These are phyloP conservation scores for Acidomyces sp. DNA, from an alignment of 495 filamentous ascomycete species.

Conservation along the genomic window DNA sequence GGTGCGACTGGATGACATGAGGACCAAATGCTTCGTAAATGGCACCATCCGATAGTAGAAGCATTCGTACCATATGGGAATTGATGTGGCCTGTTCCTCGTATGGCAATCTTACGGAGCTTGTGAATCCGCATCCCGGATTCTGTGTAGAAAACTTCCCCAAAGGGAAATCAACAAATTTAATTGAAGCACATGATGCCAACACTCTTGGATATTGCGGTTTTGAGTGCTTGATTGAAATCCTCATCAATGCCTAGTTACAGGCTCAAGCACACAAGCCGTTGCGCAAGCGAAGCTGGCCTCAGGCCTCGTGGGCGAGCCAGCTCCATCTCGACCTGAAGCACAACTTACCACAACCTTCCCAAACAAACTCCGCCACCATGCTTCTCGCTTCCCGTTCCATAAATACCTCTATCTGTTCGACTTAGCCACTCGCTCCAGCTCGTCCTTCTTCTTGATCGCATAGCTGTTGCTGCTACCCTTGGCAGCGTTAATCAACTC, in stretches of 20 bases:
- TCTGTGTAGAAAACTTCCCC: too few species aligned
- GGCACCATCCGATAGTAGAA: too few species aligned
- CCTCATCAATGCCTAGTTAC: slow-evolving; percentile 5
- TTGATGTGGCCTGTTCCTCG: too few species aligned
- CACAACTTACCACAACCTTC: background rate
- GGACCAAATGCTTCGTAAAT: too few species aligned
- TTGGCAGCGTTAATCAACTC: slow-evolving; percentile 99
- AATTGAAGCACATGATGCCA: too few species aligned
- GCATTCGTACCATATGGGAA: too few species aligned
- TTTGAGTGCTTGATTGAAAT: slow-evolving; percentile 11
- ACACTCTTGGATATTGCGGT: too few species aligned
- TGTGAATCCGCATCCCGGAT: too few species aligned
- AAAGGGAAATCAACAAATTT: too few species aligned
- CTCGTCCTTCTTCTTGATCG: slow-evolving; percentile 99
- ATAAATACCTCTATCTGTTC: slow-evolving; percentile 65
- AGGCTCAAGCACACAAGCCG: slow-evolving; percentile 4
- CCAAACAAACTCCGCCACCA: slow-evolving; percentile 1
- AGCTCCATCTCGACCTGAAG: background rate
- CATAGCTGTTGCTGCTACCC: slow-evolving; percentile 98
- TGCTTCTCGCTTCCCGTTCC: background rate
- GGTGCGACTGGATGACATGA: too few species aligned
- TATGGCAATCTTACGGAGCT: too few species aligned
- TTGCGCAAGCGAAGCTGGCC: background rate
- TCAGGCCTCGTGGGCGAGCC: background rate
- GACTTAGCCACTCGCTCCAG: slow-evolving; percentile 99